phyloP scores from a whole-genome alignment of 2,329 filamentous ascomycete genomes.

The Trichoderma sp. region DNA sequence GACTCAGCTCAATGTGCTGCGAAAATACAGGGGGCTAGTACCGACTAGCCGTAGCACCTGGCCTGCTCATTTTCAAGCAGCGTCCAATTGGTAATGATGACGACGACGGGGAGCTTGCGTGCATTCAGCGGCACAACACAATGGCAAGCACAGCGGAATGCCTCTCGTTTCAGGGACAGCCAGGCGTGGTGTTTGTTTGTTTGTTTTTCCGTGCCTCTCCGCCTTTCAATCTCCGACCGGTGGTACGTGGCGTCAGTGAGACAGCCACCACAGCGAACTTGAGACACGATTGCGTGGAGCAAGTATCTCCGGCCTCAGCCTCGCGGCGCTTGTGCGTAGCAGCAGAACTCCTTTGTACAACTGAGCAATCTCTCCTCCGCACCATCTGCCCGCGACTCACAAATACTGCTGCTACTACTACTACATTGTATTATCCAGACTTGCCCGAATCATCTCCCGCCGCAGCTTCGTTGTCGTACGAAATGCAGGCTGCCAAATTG shows the following conservation, averaged over 20 bases:
- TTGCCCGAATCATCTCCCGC: neutral
- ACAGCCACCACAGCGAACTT: neutral
- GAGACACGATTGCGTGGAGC: constrained; percentile 2
- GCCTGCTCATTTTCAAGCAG: neutral
- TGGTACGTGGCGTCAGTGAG: neutral
- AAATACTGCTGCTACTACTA: too few species aligned
- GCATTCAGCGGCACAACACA: neutral
- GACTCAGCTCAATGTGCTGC: neutral
- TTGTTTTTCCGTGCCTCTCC: neutral
- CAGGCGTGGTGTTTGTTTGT: constrained; percentile 3
- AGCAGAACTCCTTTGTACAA: neutral
- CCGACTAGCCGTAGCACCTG: neutral
- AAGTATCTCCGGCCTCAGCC: neutral
- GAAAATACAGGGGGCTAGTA: neutral
- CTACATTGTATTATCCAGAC: neutral
- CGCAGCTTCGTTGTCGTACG: neutral
- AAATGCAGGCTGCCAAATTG: neutral
- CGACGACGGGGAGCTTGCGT: neutral
- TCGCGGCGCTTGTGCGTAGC: neutral
- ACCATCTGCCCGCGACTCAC: neutral
- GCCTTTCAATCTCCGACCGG: neutral
- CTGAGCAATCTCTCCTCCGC: neutral
- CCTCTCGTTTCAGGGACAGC: neutral
- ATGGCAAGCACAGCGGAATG: neutral
- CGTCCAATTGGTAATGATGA: neutral